Conservation (phyloP, 495 filamentous ascomycete genomes). For the Penicillium pancosmium region DNA sequence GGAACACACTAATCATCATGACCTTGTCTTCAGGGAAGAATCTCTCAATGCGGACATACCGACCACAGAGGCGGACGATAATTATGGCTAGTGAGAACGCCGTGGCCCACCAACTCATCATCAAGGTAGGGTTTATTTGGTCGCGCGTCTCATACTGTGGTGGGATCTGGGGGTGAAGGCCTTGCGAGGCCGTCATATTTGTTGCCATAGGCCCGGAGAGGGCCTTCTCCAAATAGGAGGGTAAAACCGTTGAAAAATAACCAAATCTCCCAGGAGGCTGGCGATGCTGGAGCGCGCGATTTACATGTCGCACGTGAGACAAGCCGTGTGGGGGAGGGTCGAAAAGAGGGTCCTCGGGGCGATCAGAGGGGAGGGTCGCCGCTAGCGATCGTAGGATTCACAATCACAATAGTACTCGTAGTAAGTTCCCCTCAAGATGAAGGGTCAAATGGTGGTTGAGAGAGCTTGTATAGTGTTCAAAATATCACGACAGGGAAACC, state of each 20-base stretch:
- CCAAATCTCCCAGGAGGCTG: slow-evolving; percentile 5
- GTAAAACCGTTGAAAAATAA: not conserved
- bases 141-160: slow-evolving; percentile 56
- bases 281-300: slow-evolving; percentile 4
- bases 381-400: slow-evolving; percentile 2
- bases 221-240: slow-evolving; percentile 39
- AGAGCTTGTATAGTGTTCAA: not conserved
- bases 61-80: slow-evolving; percentile 70
- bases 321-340: slow-evolving; percentile 11
- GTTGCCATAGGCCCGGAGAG: slow-evolving; percentile 23
- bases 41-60: slow-evolving; percentile 77
- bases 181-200: slow-evolving; percentile 21
- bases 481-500: not conserved
- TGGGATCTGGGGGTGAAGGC: slow-evolving; percentile 41
- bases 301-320: slow-evolving; percentile 34
- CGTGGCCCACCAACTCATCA: slow-evolving; percentile 96
- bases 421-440: not conserved
- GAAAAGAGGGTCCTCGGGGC: slow-evolving; percentile 8
- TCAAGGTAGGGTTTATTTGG: slow-evolving; percentile 73
- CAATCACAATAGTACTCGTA: not conserved
- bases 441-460: not conserved
- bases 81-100: slow-evolving; percentile 81
- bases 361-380: slow-evolving; percentile 8
- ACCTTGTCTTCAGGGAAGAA: slow-evolving; percentile 87
- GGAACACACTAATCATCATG: slow-evolving; percentile 78